Percentiles rank a stretch among this genome's conserved stretches.
Evolutionary conservation across 2,329 filamentous ascomycete species (phyloP).

Genomic region (Trichoderma sp.): DNA sequence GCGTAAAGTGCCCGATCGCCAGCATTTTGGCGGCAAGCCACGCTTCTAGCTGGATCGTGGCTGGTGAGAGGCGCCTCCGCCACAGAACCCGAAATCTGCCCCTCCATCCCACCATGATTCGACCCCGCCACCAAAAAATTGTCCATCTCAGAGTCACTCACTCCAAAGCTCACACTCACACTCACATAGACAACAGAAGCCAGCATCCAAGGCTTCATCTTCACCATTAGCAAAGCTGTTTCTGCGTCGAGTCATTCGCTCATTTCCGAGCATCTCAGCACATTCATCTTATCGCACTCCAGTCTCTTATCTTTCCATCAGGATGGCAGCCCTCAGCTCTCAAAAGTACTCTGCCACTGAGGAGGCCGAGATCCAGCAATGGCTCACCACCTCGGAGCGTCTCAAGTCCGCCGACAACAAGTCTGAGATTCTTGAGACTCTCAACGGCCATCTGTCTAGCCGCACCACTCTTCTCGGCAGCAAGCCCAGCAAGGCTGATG

Average conservation of each 20-base stretch:
- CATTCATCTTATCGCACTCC: slow-evolving; percentile 40
- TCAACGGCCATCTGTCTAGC: slow-evolving; percentile 85
- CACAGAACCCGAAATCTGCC: slow-evolving; percentile 3
- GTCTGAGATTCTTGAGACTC: slow-evolving; percentile 68
- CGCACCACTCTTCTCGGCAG: slow-evolving; percentile 86
- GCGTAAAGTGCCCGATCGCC: slow-evolving; percentile 25
- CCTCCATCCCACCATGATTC: slow-evolving; percentile 19
- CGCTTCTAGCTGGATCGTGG: neutral
- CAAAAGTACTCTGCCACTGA: slow-evolving; percentile 76
- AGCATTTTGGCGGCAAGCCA: neutral
- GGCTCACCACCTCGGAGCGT: slow-evolving; percentile 76
- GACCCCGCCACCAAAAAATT: slow-evolving; percentile 22
- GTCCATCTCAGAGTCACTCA: neutral
- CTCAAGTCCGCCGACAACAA: slow-evolving; percentile 61
- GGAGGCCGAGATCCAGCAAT: slow-evolving; percentile 85
- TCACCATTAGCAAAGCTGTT: slow-evolving; percentile 43
- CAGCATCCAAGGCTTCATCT: slow-evolving; percentile 12
- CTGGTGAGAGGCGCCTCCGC: slow-evolving; percentile 7
- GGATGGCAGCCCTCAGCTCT: slow-evolving; percentile 66
- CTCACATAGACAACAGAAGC: slow-evolving; percentile 11
- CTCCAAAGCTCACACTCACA: neutral
- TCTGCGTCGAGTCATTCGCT: slow-evolving; percentile 42
- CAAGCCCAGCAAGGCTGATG: slow-evolving; percentile 86
- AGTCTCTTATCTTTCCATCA: slow-evolving; percentile 43
- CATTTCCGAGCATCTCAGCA: slow-evolving; percentile 36